Percentiles rank a stretch among this genome's conserved stretches.
Conservation (phyloP, 2,329 filamentous ascomycete species). For the Periconia sp. region DNA sequence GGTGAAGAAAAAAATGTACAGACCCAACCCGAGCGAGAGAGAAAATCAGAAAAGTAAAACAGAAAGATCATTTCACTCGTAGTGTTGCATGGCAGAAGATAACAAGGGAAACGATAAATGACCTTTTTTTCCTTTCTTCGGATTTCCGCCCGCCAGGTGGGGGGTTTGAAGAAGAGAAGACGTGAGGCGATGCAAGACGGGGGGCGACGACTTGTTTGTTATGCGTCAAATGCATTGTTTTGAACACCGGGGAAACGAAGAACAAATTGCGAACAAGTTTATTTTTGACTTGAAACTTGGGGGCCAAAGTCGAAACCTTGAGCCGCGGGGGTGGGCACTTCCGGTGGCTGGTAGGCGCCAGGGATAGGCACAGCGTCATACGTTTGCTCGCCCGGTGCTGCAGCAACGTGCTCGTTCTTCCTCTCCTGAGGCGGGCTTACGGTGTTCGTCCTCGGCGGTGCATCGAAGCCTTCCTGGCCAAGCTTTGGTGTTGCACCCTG, state of each 20-base stretch:
- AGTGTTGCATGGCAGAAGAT: too few relatives aligned
- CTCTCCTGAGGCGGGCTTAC: constrained; percentile 49
- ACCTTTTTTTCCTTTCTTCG: too few relatives aligned
- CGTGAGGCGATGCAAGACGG: constrained; percentile 21
- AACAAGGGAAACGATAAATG: too few relatives aligned
- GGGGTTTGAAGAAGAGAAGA: constrained; percentile 18
- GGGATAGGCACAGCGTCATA: constrained; percentile 90
- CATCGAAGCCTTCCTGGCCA: constrained; percentile 63
- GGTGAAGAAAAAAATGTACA: constrained; percentile 5
- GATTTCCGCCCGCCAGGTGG: neutral
- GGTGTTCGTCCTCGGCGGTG: constrained; percentile 37
- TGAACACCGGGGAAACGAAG: neutral
- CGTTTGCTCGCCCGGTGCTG: constrained; percentile 76
- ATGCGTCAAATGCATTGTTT: constrained; percentile 1
- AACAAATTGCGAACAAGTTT: constrained; percentile 7
- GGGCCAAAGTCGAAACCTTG: constrained; percentile 44
- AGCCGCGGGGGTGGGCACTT: constrained; percentile 44
- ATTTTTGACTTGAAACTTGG: constrained; percentile 25
- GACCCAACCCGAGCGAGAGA: neutral
- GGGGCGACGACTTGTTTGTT: constrained; percentile 3
- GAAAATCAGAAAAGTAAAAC: neutral
- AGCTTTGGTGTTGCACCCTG: constrained; percentile 75
- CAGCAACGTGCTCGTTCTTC: constrained; percentile 65
- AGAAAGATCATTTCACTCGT: neutral
- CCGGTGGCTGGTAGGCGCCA: constrained; percentile 67